Evolutionary conservation across 2,329 filamentous ascomycete genomes (phyloP), one percentile per base, ranked within the genome.

Genomic region (Xylariaceae sp.): DNA sequence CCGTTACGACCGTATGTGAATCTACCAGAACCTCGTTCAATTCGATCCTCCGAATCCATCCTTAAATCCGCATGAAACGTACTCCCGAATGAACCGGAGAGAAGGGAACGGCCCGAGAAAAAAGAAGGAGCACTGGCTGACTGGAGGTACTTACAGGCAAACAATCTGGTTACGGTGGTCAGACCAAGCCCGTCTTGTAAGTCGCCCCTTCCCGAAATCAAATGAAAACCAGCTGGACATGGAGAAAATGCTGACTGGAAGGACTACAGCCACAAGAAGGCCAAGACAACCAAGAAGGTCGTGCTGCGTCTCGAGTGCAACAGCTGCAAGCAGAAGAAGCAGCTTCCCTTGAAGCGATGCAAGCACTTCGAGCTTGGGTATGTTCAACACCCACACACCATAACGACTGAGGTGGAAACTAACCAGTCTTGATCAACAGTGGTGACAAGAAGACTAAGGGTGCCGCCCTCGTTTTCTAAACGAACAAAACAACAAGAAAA

Each of bases 371-470:
- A 98, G 82, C 80, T 98, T 69, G 93, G 90, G 88, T 95, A 90
- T 58, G 88, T 20, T 23, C 20, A 37, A 22, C 16, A 8, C 17
- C 7, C n/a, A 10, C 11, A 21, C 11, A 19, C 11, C 34, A 14
- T 14, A 16, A 25, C 17, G 2, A 7, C 20, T 21, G 22, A 20
- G 21, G 4, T 23, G 6, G 27, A 44, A 16, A 45, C 48, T 45
- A 40, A 50, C 25, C 3, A 8, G 19, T 36, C 20, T 42, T 27
- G 21, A 43, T n/a, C 36, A 47, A 22, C 64, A 95, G 93, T 85
- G 93, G 93, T 84, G 93, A 98, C 86, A 98, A 98, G 91, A 98
- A 98, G 89, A 98, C 93, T 67, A 98, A 98, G 90, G 93, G 93
- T 86, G 93, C 93, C 67, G 93, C 93, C 76, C 85, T 98, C 70